Conservation (phyloP, 441 rosid species). For the Eruca vesicaria region DNA sequence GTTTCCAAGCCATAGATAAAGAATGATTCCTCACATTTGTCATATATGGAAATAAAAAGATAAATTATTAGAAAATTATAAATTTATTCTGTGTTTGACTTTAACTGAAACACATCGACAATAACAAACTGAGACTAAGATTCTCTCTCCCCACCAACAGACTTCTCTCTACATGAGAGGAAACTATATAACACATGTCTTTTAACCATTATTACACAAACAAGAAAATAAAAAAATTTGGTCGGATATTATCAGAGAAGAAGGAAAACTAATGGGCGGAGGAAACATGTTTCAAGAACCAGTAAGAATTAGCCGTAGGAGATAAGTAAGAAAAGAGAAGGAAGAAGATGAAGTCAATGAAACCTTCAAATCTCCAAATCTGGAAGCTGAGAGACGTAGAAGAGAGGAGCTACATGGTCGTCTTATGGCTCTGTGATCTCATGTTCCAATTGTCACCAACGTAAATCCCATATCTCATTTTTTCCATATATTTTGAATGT, state of each 20-base stretch:
- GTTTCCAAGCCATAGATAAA: not conserved
- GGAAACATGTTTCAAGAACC: slow-evolving; percentile 23
- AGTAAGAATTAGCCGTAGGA: slow-evolving; percentile 11
- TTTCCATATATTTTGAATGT: not conserved
- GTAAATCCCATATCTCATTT: slow-evolving; percentile 27
- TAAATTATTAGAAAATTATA: too few relatives aligned
- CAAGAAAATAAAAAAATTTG: not conserved
- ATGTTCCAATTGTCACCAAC: slow-evolving; percentile 82
- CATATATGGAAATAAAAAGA: too few relatives aligned
- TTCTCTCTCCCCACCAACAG: not conserved
- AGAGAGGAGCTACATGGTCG: slow-evolving; percentile 70
- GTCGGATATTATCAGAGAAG: not conserved
- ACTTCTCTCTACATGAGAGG: slow-evolving; percentile 24
- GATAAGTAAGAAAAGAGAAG: slow-evolving; percentile 33
- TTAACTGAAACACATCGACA: slow-evolving; percentile 32
- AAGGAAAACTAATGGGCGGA: slow-evolving; percentile 1
- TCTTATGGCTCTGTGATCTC: slow-evolving; percentile 63
- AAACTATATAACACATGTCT: slow-evolving; percentile 29
- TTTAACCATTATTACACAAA: slow-evolving; percentile 3
- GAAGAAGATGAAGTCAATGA: slow-evolving; percentile 25
- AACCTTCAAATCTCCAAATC: slow-evolving; percentile 66
- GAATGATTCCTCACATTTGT: not conserved
- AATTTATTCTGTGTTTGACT: slow-evolving; percentile 25
- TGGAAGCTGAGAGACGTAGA: slow-evolving; percentile 72
- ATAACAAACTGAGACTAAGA: slow-evolving; percentile 31